Evolutionary conservation across 441 rosid species (phyloP), one percentile per base, ranked within the genome.

Genomic region (Syzygium malaccense): DNA sequence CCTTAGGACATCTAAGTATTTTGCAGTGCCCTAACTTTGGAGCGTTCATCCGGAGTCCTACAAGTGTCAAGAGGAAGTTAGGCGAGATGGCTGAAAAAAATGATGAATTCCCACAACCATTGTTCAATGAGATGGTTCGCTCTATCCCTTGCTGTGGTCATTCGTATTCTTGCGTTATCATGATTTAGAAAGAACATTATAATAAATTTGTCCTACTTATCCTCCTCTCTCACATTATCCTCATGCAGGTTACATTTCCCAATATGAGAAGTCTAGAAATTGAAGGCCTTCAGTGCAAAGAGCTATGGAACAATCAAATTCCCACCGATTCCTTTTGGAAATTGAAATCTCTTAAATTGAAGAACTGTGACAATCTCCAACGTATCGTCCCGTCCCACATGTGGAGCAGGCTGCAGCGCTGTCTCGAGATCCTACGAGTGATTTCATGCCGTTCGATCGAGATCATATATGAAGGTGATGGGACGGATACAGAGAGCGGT

Each of bases 1-100:
- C 18, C 4, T 60, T 60, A 28, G 14, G 0, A 2, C 6, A 57
- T 11, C 2, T 25, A 25, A 0, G 0, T 57, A 11, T 57, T 4
- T 0, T 4, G 14, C 4, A 2, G 62, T 57, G 62, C 62, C n/a
- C 3, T 60, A 11, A 28, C 14, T 3, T 60, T 13, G 8, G 18
- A 60, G 4, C 18, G 3, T 28, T 60, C 6, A 28, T 11, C 14
- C 6, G 0, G 4, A 28, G 8, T 60, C 18, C 17, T 13, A 28
- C 17, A 13, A 13, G 18, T 13, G 66, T 12, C 8, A 1, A 28
- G 30, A 60, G 8, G 18, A 5, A 13, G 1, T 13, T 13, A 13
- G 32, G 1, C 8, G 14, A 60, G 66, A 60, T 2, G 8, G 17
- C 4, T 2, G n/a, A 60, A 60, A 18, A 28, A 13, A 13, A 28